Evolutionary conservation across 768 basidiomycete species (phyloP), one percentile per base, ranked within the genome.

Genomic region (Leccinum subgranulosum): DNA sequence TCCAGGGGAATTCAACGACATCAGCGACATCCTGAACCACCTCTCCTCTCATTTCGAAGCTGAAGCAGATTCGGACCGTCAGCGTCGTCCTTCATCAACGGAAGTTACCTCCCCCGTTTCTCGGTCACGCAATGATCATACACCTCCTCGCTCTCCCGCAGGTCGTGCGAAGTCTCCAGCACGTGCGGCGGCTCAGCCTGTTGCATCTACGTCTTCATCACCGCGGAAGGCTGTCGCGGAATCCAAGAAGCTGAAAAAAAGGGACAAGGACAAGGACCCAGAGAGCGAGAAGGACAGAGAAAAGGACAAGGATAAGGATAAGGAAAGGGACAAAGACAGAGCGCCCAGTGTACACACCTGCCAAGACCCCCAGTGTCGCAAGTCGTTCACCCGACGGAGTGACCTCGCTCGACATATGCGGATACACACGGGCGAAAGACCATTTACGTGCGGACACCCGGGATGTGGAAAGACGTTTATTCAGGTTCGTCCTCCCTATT

Each of bases 381-480:
- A 94, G 76, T 78, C 84, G 10, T 94, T 94, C 68, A 87, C 87
- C 28, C 83, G 92, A 23, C 82, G 86, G 57, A 94, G 92, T 66
- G 92, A 94, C 68, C 79, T 94, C 47, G 81, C 84, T 43, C 84
- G 92, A 27, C 92, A 95, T 69, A 89, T 85, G 79, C 84, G 91
- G 46, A 94, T 94, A 76, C 92, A 95, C 65, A 94, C 92, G 0
- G 92, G 92, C 17, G 92, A 94, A 71, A 81, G 92, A 52, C 92
- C 92, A 3, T 94, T 90, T 70, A 76, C 85, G 12, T 94, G 92
- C 63, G 76, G 78, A 33, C 79, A 90, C 63, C 66, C 73, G 28
- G 86, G 85, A 28, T 94, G 92, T 57, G 90, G 90, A 52, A 95
- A 94, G 77, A 89, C 89, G 3, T 95, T 95, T 65, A 94, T 95